Percentiles rank a stretch among this genome's conserved stretches.
Conservation (phyloP, 805 yeast genomes). For the Nakazawaea sp. region DNA sequence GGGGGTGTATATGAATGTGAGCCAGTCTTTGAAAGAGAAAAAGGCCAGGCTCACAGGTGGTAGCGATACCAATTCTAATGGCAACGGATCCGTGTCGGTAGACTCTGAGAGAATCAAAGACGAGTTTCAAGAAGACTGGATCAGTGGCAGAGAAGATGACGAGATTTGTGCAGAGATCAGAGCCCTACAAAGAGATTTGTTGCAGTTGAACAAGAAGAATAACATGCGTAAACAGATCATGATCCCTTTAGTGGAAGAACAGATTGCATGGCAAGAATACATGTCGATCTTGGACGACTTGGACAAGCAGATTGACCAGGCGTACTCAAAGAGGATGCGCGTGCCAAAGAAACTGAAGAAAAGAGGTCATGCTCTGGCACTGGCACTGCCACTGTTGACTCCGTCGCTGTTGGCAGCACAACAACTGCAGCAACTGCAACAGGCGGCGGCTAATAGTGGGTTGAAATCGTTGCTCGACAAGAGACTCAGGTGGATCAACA, state of each 20-base stretch:
- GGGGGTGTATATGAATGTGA: conserved; percentile 75
- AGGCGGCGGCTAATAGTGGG: conserved; percentile 71
- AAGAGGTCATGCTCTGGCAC: conserved; percentile 25
- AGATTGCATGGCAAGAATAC: conserved; percentile 93
- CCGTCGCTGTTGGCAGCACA: conserved; percentile 25
- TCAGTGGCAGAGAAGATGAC: conserved; percentile 81
- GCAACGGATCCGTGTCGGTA: conserved; percentile 2
- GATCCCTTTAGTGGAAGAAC: conserved; percentile 74
- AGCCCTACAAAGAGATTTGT: conserved; percentile 59
- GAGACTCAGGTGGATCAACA: conserved; percentile 79
- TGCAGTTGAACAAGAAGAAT: conserved; percentile 54
- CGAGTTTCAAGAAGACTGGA: conserved; percentile 59
- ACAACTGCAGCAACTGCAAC: conserved; percentile 34
- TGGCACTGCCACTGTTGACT: conserved; percentile 22
- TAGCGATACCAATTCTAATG: conserved; percentile 7
- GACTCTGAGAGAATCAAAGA: conserved; percentile 16
- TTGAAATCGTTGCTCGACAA: conserved; percentile 77
- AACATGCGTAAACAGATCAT: conserved; percentile 58
- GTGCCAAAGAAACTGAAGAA: conserved; percentile 65
- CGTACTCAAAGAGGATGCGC: conserved; percentile 75
- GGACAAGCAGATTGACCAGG: conserved; percentile 95
- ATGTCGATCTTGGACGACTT: conserved; percentile 84
- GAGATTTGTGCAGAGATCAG: conserved; percentile 86
- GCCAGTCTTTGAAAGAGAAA: conserved; percentile 27
- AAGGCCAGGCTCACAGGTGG: conserved; percentile 19